These are phyloP conservation scores for Zoysia pacifica DNA, from an alignment of 176 grass and related monocot genomes.

Conservation along the genomic window DNA sequence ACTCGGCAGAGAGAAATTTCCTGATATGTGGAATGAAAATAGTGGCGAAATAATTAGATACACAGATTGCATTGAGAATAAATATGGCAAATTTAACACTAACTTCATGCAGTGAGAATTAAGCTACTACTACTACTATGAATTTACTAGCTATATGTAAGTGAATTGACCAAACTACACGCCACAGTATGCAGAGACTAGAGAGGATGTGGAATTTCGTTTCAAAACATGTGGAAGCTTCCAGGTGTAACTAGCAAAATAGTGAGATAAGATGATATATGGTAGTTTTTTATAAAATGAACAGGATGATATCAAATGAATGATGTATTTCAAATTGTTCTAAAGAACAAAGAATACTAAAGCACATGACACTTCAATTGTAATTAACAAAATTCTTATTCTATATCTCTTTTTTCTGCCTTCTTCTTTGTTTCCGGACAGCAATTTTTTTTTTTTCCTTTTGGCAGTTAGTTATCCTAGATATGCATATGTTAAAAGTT, in stretches of 20 bases:
- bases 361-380: background rate
- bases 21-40: background rate
- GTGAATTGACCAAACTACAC: too few species aligned
- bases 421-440: background rate
- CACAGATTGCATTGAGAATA: background rate
- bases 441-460: background rate
- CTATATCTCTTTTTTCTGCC: background rate
- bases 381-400: background rate
- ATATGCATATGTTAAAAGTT: background rate
- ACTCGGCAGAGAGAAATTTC: slow-evolving; percentile 95
- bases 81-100: background rate
- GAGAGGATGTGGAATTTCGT: background rate
- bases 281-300: background rate
- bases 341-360: background rate
- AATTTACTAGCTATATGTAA: background rate
- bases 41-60: background rate
- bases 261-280: background rate
- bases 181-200: too few species aligned
- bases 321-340: background rate
- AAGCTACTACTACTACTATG: background rate
- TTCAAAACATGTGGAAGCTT: background rate
- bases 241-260: background rate
- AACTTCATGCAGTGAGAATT: background rate
- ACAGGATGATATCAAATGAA: background rate
- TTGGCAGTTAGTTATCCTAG: background rate